Percentiles rank a stretch among this genome's conserved stretches.
Conservation (phyloP, 148 eudicot genomes). For the Oxyria digyna region DNA sequence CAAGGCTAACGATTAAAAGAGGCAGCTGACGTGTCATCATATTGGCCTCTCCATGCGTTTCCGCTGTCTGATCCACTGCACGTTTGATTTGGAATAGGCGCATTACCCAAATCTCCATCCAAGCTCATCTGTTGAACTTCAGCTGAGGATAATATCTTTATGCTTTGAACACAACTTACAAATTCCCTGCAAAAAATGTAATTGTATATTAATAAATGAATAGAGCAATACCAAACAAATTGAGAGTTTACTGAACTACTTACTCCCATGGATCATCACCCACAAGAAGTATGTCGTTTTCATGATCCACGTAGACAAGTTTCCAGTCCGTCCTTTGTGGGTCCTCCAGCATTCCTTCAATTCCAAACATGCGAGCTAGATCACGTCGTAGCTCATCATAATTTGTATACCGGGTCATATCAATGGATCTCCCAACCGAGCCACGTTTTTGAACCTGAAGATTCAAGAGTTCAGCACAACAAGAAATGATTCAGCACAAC, state of each 20-base stretch:
- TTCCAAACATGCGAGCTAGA: constrained; percentile 95
- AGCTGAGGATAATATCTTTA: constrained; percentile 78
- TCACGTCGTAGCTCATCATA: constrained; percentile 89
- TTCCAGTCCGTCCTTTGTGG: constrained; percentile 90
- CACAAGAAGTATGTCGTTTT: constrained; percentile 85
- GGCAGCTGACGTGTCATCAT: constrained; percentile 70
- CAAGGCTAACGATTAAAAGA: constrained; percentile 53
- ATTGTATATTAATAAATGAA: not conserved
- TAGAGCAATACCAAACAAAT: not conserved
- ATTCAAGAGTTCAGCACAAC: not conserved
- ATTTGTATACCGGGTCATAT: constrained; percentile 84
- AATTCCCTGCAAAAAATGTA: constrained; percentile 57
- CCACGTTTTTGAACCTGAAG: constrained; percentile 94
- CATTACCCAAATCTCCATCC: constrained; percentile 74
- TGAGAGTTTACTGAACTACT: constrained; percentile 20
- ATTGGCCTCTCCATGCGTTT: constrained; percentile 79
- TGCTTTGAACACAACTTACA: constrained; percentile 91
- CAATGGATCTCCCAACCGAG: constrained; percentile 94
- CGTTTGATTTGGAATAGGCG: constrained; percentile 68
- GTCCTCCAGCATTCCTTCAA: constrained; percentile 88
- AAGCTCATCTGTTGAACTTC: constrained; percentile 97
- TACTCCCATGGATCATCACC: constrained; percentile 99
- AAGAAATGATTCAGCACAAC: too few species aligned
- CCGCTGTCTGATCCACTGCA: constrained; percentile 87
- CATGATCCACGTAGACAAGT: constrained; percentile 93